Evolutionary conservation across 495 filamentous ascomycete species (phyloP).

Genomic region (Bryoglossum gracile): DNA sequence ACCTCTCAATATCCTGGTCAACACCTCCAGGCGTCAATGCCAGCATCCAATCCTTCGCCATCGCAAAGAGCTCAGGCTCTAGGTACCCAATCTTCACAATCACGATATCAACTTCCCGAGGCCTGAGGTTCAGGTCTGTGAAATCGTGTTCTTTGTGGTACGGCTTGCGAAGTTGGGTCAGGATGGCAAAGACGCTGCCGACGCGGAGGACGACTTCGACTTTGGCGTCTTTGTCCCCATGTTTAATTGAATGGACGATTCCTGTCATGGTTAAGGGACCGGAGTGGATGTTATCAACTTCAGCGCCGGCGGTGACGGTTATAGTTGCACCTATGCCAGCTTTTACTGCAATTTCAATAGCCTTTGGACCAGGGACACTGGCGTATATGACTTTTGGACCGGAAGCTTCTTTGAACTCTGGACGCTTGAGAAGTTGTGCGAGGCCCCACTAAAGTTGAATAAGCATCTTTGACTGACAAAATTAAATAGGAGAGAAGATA

Average conservation of each 20-base stretch:
- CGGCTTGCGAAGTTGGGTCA: conserved; percentile 50
- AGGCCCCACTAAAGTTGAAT: no score
- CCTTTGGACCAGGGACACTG: conserved; percentile 45
- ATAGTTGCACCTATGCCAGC: conserved; percentile 44
- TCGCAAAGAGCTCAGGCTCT: conserved; percentile 49
- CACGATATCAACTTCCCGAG: conserved; percentile 43
- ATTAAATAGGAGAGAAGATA: no score
- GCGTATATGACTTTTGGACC: conserved; percentile 47
- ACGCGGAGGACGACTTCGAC: conserved; percentile 46
- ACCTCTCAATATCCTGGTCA: conserved; percentile 43
- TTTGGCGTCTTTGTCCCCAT: conserved; percentile 42
- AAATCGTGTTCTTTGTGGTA: conserved; percentile 52
- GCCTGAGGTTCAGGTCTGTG: conserved; percentile 39
- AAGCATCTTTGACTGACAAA: no score
- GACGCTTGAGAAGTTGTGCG: conserved; percentile 36
- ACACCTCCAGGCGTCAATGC: conserved; percentile 49
- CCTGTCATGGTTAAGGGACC: conserved; percentile 49
- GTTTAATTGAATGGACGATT: conserved; percentile 43
- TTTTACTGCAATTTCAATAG: conserved; percentile 36
- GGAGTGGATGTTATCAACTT: conserved; percentile 45
- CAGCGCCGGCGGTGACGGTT: conserved; percentile 48
- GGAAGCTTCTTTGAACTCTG: conserved; percentile 36
- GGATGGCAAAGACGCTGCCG: conserved; percentile 46
- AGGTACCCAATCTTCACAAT: conserved; percentile 55
- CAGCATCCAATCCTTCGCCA: conserved; percentile 50